Conservation (phyloP, 805 yeast genomes). For the Phaffomyces thermotolerans region DNA sequence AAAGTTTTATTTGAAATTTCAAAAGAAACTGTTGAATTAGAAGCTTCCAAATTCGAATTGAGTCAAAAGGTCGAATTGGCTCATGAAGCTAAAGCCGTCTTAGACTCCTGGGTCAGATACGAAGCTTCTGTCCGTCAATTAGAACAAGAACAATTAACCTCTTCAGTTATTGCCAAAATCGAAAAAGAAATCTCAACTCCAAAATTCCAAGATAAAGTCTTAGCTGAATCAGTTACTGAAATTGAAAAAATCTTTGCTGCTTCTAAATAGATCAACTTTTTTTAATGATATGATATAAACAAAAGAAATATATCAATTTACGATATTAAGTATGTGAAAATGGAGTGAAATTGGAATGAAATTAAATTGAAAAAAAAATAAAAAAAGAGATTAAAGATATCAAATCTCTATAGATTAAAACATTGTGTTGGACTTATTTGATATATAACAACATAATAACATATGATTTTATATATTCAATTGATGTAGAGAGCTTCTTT, state of each 20-base stretch:
- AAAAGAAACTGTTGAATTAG: slow-evolving; percentile 93
- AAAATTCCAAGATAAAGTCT: slow-evolving; percentile 88
- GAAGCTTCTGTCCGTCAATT: slow-evolving; percentile 93
- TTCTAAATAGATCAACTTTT: slow-evolving; percentile 15
- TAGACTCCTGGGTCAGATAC: slow-evolving; percentile 98
- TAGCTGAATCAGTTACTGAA: slow-evolving; percentile 87
- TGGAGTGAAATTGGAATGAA: background rate
- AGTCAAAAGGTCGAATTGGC: slow-evolving; percentile 88
- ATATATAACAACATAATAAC: slow-evolving; percentile 7
- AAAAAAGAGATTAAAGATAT: background rate
- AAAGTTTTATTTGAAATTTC: slow-evolving; percentile 88
- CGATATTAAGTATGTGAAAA: too few species aligned
- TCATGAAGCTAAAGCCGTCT: slow-evolving; percentile 84
- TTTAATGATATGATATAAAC: too few species aligned
- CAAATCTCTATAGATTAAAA: background rate
- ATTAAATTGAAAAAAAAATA: background rate
- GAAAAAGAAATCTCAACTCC: slow-evolving; percentile 77
- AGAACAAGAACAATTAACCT: slow-evolving; percentile 89
- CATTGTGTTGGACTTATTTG: slow-evolving; percentile 3
- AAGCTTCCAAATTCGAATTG: slow-evolving; percentile 88
- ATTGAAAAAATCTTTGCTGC: slow-evolving; percentile 74
- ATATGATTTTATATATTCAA: slow-evolving; percentile 1
- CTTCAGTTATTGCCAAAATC: slow-evolving; percentile 82
- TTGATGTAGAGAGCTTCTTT: too few species aligned
- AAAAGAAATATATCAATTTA: too few species aligned